Evolutionary conservation across 805 yeast genomes (phyloP).

Genomic region (Wickerhamiella azymoides): DNA sequence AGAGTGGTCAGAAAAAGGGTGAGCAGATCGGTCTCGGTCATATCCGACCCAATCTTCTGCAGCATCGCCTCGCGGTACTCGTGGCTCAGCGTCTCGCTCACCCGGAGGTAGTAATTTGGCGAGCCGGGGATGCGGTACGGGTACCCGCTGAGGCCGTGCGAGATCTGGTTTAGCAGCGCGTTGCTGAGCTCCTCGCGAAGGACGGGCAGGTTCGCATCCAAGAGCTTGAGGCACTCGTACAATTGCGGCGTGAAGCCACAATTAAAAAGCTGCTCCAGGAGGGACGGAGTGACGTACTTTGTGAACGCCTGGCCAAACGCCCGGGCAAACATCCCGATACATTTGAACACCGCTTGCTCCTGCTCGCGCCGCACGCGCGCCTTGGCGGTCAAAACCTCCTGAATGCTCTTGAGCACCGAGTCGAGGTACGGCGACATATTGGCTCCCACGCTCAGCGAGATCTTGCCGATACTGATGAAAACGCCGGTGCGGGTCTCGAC

Average conservation of each 20-base stretch:
- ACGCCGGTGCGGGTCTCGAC: conserved; percentile 66
- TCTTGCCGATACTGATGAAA: conserved; percentile 68
- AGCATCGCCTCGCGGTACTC: conserved; percentile 66
- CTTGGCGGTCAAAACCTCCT: conserved; percentile 57
- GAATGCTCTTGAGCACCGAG: conserved; percentile 67
- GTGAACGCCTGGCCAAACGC: conserved; percentile 92
- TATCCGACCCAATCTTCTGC: conserved; percentile 52
- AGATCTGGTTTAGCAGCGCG: conserved; percentile 53
- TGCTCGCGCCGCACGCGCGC: conserved; percentile 51
- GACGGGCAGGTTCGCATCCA: conserved; percentile 66
- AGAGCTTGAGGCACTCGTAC: conserved; percentile 55
- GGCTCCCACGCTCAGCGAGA: conserved; percentile 62
- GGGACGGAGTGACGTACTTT: conserved; percentile 70
- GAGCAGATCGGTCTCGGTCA: conserved; percentile 38
- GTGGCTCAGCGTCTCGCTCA: conserved; percentile 35
- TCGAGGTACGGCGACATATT: conserved; percentile 80
- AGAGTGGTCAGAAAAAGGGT: conserved; percentile 71
- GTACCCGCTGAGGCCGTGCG: conserved; percentile 67
- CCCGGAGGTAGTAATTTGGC: conserved; percentile 40
- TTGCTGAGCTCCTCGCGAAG: conserved; percentile 59
- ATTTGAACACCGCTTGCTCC: conserved; percentile 76
- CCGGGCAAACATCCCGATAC: conserved; percentile 70
- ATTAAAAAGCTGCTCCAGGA: conserved; percentile 62
- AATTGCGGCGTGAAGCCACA: conserved; percentile 77
- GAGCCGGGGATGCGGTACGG: conserved; percentile 76